Conservation (phyloP, 2,329 filamentous ascomycete genomes). For the Alternaria incomplexa region DNA sequence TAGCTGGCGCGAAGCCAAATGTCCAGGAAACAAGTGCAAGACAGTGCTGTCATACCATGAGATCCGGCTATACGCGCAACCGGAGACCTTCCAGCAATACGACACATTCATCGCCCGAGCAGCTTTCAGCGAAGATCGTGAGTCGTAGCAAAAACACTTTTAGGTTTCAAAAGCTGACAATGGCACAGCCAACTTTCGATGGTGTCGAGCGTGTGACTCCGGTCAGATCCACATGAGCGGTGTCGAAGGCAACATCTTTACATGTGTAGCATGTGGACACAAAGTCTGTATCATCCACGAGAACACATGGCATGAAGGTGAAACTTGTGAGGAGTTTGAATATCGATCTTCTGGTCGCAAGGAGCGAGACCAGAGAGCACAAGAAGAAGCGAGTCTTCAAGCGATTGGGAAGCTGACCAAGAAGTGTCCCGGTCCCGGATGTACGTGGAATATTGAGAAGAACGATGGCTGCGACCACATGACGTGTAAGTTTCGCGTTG, state of each 20-base stretch:
- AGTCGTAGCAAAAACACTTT: neutral
- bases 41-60: constrained; percentile 54
- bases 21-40: constrained; percentile 57
- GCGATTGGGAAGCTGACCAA: constrained; percentile 45
- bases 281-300: constrained; percentile 46
- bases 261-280: constrained; percentile 46
- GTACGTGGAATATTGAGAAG: constrained; percentile 51
- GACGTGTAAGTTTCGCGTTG: constrained; percentile 33
- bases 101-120: constrained; percentile 54
- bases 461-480: constrained; percentile 53
- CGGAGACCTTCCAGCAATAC: constrained; percentile 27
- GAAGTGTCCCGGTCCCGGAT: constrained; percentile 46
- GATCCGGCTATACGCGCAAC: constrained; percentile 43
- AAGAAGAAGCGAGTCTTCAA: constrained; percentile 33
- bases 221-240: constrained; percentile 62
- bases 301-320: constrained; percentile 47
- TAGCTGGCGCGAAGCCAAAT: constrained; percentile 57
- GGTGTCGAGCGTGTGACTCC: constrained; percentile 60
- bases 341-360: constrained; percentile 36
- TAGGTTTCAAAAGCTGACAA: neutral
- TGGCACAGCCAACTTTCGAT: constrained; percentile 55
- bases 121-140: constrained; percentile 50
- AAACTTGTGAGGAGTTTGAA: constrained; percentile 51
- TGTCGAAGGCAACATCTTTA: constrained; percentile 53
- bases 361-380: constrained; percentile 29